Evolutionary conservation across 2,329 filamentous ascomycete species (phyloP).

Genomic region (Trichoderma citrinoviride): DNA sequence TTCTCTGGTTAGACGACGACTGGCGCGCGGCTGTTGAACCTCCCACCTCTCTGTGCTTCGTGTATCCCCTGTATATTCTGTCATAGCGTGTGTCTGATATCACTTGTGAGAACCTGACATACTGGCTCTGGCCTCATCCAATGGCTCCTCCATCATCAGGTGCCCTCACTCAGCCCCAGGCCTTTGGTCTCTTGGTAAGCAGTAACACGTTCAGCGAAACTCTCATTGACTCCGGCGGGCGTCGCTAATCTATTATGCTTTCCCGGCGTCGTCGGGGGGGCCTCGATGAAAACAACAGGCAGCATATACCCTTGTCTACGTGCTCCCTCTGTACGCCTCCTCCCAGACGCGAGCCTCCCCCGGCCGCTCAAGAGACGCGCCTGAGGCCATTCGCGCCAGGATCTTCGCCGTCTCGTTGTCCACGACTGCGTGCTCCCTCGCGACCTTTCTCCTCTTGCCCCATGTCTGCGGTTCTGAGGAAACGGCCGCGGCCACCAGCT

Average conservation of each 20-base stretch:
- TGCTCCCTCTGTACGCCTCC: slow-evolving; percentile 86
- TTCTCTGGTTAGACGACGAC: slow-evolving; percentile 2
- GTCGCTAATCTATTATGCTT: slow-evolving; percentile 8
- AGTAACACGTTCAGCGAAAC: not conserved
- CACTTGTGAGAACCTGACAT: too few relatives aligned
- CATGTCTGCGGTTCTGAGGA: not conserved
- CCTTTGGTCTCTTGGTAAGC: slow-evolving; percentile 34
- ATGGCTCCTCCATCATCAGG: not conserved
- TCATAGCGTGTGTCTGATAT: too few relatives aligned
- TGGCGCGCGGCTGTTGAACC: slow-evolving; percentile 16
- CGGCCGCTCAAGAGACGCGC: slow-evolving; percentile 78
- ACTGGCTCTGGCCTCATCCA: not conserved
- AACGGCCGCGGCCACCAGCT: slow-evolving; percentile 44
- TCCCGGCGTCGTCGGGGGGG: not conserved
- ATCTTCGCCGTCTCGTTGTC: slow-evolving; percentile 77
- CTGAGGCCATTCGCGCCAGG: slow-evolving; percentile 82
- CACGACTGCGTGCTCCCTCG: slow-evolving; percentile 63
- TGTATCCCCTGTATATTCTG: not conserved
- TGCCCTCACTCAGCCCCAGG: slow-evolving; percentile 26
- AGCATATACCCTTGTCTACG: slow-evolving; percentile 83
- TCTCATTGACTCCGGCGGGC: not conserved
- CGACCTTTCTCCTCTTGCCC: slow-evolving; percentile 64
- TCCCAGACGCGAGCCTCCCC: slow-evolving; percentile 74
- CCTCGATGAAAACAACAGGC: slow-evolving; percentile 42
- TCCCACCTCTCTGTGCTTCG: not conserved